These are phyloP conservation scores for Eucalyptus camaldulensis DNA, from an alignment of 345 rosid species.

Conservation along the genomic window DNA sequence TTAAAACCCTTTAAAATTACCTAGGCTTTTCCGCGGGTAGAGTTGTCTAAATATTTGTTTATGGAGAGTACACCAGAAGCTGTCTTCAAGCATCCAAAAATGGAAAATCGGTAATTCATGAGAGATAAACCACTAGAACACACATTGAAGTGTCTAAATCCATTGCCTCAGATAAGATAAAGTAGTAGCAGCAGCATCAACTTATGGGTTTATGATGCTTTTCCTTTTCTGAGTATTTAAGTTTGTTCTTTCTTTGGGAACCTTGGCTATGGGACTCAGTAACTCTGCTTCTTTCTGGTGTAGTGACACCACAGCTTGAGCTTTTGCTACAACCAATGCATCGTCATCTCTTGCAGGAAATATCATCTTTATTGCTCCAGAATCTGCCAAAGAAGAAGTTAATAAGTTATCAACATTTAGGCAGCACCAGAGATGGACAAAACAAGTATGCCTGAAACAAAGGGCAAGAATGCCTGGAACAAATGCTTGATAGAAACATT, in stretches of 20 bases:
- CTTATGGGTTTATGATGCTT: constrained; percentile 47
- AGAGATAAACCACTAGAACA: constrained; percentile 75
- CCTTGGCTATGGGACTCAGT: constrained; percentile 59
- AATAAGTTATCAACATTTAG: no score
- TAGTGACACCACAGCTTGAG: background rate
- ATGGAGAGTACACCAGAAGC: background rate
- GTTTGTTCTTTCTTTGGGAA: constrained; percentile 38
- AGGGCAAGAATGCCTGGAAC: no score
- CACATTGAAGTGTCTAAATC: constrained; percentile 76
- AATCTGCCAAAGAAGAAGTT: background rate
- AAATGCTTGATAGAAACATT: background rate
- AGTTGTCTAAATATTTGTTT: background rate
- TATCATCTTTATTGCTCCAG: background rate
- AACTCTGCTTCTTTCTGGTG: constrained; percentile 18
- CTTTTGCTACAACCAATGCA: background rate
- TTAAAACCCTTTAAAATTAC: background rate
- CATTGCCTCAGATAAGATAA: constrained; percentile 72
- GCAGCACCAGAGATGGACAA: background rate
- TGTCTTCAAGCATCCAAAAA: background rate
- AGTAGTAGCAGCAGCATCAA: constrained; percentile 54
- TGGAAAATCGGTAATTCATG: constrained; percentile 42
- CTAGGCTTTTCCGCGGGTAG: background rate
- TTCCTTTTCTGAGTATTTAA: constrained; percentile 66
- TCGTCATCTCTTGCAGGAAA: background rate
- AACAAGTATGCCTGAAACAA: background rate